phyloP scores from a whole-genome alignment of 306 rosid species.

The Alnus rubra region DNA sequence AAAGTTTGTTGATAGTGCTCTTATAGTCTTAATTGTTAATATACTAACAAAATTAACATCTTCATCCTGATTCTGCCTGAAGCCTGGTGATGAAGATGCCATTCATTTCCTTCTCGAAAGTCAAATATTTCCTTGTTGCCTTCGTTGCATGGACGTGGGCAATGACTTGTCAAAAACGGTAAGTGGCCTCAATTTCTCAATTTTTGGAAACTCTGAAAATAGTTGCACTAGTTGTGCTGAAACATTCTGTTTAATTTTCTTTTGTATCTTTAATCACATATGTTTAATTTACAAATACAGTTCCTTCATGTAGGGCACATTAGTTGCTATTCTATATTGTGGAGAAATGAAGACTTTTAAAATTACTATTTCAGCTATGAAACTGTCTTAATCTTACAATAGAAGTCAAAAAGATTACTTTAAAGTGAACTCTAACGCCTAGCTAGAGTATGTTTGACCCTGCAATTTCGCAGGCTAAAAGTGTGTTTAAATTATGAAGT shows the following conservation, averaged over 20 bases:
- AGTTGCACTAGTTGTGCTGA: background rate
- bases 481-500: too few relatives aligned
- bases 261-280: background rate
- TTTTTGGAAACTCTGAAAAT: background rate
- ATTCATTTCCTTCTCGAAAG: constrained; percentile 30
- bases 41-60: background rate
- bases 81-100: constrained; percentile 32
- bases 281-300: background rate
- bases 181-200: constrained; percentile 13
- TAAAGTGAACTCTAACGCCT: too few relatives aligned
- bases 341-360: too few relatives aligned
- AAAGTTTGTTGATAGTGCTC: too few relatives aligned
- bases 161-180: constrained; percentile 35
- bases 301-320: too few relatives aligned
- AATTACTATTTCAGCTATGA: too few relatives aligned
- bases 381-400: too few relatives aligned
- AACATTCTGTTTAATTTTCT: background rate
- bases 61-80: background rate
- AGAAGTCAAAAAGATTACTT: too few relatives aligned
- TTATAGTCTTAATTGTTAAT: background rate
- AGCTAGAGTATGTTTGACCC: too few relatives aligned
- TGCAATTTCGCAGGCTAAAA: background rate
- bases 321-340: too few relatives aligned
- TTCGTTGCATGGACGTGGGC: constrained; percentile 44
- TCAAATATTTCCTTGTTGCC: constrained; percentile 26